Evolutionary conservation across 805 yeast genomes (phyloP).

Genomic region (Torulaspora quercuum): DNA sequence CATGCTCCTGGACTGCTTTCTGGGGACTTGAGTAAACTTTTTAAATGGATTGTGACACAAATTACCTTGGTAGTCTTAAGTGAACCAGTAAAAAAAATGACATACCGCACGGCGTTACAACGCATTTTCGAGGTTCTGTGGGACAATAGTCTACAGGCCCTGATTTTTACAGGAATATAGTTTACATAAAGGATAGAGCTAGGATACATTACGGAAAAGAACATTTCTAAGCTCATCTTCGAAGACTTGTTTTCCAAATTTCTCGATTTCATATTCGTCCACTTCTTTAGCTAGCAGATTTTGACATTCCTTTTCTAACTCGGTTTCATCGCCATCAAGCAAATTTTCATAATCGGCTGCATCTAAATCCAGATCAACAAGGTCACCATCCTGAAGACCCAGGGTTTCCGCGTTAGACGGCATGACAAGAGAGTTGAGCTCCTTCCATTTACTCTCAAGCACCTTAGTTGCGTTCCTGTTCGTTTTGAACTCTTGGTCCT

Average conservation of each 20-base stretch:
- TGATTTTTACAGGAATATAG: neutral
- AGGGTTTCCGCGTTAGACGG: constrained; percentile 43
- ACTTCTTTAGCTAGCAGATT: constrained; percentile 23
- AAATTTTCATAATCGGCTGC: constrained; percentile 29
- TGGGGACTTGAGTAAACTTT: too few relatives aligned
- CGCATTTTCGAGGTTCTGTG: too few relatives aligned
- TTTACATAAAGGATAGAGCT: constrained; percentile 1
- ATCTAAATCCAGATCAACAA: constrained; percentile 42
- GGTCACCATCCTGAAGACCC: constrained; percentile 49
- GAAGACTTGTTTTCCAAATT: constrained; percentile 27
- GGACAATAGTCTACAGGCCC: too few relatives aligned
- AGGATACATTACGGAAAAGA: constrained; percentile 9
- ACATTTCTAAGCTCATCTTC: constrained; percentile 12
- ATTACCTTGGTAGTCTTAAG: too few relatives aligned
- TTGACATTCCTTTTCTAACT: constrained; percentile 33
- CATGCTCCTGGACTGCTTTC: too few relatives aligned
- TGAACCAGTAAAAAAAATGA: too few relatives aligned
- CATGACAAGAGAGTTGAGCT: constrained; percentile 43
- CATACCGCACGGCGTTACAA: too few relatives aligned
- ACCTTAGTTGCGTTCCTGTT: constrained; percentile 27
- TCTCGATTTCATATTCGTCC: constrained; percentile 28
- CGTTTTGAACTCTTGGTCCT: constrained; percentile 22
- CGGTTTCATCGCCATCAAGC: constrained; percentile 25
- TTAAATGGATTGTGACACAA: too few relatives aligned
- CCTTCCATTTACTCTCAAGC: constrained; percentile 42